Conservation (phyloP, 371 early-diverging fungal genomes). For the Apophysomyces ossiformis region DNA sequence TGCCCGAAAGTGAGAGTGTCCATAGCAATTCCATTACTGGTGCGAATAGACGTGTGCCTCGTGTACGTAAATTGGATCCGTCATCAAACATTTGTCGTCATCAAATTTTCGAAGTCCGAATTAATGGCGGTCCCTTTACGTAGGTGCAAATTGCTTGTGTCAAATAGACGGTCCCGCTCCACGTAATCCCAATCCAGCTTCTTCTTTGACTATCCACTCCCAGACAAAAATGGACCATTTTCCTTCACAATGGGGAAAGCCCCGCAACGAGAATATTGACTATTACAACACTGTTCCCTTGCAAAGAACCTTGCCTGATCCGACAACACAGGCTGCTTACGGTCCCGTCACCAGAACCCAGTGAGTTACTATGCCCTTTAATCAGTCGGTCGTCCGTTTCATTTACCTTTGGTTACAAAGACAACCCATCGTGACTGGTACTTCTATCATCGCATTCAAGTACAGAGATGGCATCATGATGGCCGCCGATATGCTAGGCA, state of each 20-base stretch:
- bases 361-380: conserved; percentile 38
- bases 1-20: no score
- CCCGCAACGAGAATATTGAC: conserved; percentile 66
- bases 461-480: conserved; percentile 98
- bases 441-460: conserved; percentile 94
- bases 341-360: conserved; percentile 67
- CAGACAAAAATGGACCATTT: conserved; percentile 70
- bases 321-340: conserved; percentile 45
- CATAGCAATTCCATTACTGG: no score
- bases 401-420: conserved; percentile 34
- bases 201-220: no score
- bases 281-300: conserved; percentile 67
- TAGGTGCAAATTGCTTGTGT: no score
- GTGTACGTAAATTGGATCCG: no score
- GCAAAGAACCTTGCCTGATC: conserved; percentile 44
- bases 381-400: neutral
- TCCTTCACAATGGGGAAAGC: conserved; percentile 85
- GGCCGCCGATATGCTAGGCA: conserved; percentile 95
- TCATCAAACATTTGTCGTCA: no score
- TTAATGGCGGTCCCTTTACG: no score
- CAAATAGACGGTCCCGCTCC: no score
- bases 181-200: no score
- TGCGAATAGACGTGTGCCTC: no score
- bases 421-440: conserved; percentile 94
- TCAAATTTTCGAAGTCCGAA: no score